Percentiles rank a stretch among this genome's conserved stretches.
Evolutionary conservation across 2,329 filamentous ascomycete genomes (phyloP).

Genomic region (Mollisiaceae sp.): DNA sequence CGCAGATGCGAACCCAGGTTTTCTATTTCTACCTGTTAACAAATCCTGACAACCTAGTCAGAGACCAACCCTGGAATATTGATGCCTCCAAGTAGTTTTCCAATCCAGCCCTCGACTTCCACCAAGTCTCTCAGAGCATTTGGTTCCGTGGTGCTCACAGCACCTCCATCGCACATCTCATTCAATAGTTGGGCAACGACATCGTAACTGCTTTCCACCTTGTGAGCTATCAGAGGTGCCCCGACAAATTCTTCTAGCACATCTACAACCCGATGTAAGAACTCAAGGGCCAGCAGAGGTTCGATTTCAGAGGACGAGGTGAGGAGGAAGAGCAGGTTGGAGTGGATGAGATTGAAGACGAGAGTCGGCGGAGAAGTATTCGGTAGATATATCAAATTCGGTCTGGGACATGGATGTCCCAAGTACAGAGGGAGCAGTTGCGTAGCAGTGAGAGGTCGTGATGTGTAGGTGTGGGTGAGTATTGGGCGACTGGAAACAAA

Average conservation of each 20-base stretch:
- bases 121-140: slow-evolving; percentile 92
- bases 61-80: slow-evolving; percentile 72
- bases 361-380: slow-evolving; percentile 84
- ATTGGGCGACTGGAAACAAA: slow-evolving; percentile 69
- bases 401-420: slow-evolving; percentile 78
- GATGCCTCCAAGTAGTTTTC: slow-evolving; percentile 86
- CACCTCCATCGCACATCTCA: slow-evolving; percentile 95
- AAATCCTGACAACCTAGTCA: not conserved
- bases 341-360: slow-evolving; percentile 86
- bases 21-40: slow-evolving; percentile 29
- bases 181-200: slow-evolving; percentile 89
- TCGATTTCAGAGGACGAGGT: slow-evolving; percentile 87
- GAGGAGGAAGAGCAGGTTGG: slow-evolving; percentile 83
- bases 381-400: slow-evolving; percentile 84
- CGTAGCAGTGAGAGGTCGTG: slow-evolving; percentile 76
- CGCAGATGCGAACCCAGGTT: slow-evolving; percentile 37
- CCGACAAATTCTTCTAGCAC: slow-evolving; percentile 93
- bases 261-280: slow-evolving; percentile 91
- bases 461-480: slow-evolving; percentile 85
- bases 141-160: slow-evolving; percentile 87
- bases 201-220: slow-evolving; percentile 91
- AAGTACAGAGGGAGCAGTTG: slow-evolving; percentile 87
- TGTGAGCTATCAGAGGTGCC: slow-evolving; percentile 80
- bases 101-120: slow-evolving; percentile 88
- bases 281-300: slow-evolving; percentile 88